Evolutionary conservation across 441 rosid species (phyloP), one percentile per base, ranked within the genome.

Genomic region (Capsella rubella): DNA sequence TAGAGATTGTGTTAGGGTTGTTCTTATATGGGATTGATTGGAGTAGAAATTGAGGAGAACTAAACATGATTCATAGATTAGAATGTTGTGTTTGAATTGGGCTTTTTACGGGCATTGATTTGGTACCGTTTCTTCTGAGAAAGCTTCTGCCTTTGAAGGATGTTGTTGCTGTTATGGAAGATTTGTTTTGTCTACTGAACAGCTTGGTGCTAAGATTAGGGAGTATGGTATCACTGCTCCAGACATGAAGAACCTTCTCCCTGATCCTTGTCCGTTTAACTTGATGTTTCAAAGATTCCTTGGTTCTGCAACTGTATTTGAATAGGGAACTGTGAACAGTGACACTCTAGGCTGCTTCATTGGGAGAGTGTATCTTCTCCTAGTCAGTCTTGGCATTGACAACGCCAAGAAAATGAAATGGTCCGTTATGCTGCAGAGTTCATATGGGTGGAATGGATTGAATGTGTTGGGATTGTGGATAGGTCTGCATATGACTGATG

Each of bases 131-230:
- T 74, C 74, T 69, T 69, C 82, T 4, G 80, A 80, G 74, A 77
- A 78, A 83, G 87, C 83, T 67, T 82, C 82, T 11, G 89, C 80
- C 50, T 47, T 82, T 70, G 18, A 85, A 83, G 31, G 81, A 69
- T 10, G 76, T 83, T 6, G 85, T 78, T 27, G 89, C 89, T 13
- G 77, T 80, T 0, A 68, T 83, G 83, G 87, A 85, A 67, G 97
- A 88, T 73, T 82, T 82, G 51, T 2, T 21, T 21, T 21, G 18
- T 85, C 93, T 0, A 35, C 89, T 73, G 90, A 90, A 57, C 81
- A 85, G 78, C 81, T 91, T 56, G 96, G 97, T 75, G 84, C 86
- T 0, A 91, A 87, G 84, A 84, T 91, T 63, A 90, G 82, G 79
- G 89, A 87, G 74, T 94, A 91, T 74, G 86, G 78, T 9, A 86